Evolutionary conservation across 176 grass and related monocot species (phyloP), one percentile per base, ranked within the genome.

Genomic region (Chrysopogon serrulatus): DNA sequence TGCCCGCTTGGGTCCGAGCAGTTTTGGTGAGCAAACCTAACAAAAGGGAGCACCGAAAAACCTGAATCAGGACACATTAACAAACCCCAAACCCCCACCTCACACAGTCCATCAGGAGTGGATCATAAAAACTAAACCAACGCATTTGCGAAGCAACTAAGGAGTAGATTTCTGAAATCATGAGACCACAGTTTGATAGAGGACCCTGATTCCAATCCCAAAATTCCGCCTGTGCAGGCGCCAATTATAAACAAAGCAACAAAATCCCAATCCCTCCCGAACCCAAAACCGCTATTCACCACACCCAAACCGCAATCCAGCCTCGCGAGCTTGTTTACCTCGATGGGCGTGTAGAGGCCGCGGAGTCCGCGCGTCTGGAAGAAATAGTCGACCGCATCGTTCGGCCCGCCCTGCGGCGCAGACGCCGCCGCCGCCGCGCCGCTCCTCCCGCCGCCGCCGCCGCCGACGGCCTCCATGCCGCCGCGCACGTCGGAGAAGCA

Each of bases 401-500:
- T 93, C 8, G 74, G 42, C 4, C 88, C 94, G 65, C 68, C 73
- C 54, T 71, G 85, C 62, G 33, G 66, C 16, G 42, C 63, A 6
- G 23, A 37, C 8, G 16, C 8, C 15, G 37, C 57, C 10, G n/a
- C 56, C 11, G 13, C 10, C 15, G 70, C 53, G 36, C 44, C 62
- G 45, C 24, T 44, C 32, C 19, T 37, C 18, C 18, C 82, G 2
- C 63, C 64, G 4, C 45, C 56, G 23, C 83, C 90, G 3, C 23
- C 83, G 39, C 90, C 92, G n/a, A 95, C 93, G 19, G 76, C 93
- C 82, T 90, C 34, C 90, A 83, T 90, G 8, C 95, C 95, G 63
- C 95, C 95, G n/a, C 81, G 89, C 30, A 83, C 74, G 64, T 97
- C 92, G 1, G 94, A 97, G 72, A 84, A 86, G 68, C 95, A 97